Conservation (phyloP, 2,329 filamentous ascomycete species). For the Neocucurbitaria cava region DNA sequence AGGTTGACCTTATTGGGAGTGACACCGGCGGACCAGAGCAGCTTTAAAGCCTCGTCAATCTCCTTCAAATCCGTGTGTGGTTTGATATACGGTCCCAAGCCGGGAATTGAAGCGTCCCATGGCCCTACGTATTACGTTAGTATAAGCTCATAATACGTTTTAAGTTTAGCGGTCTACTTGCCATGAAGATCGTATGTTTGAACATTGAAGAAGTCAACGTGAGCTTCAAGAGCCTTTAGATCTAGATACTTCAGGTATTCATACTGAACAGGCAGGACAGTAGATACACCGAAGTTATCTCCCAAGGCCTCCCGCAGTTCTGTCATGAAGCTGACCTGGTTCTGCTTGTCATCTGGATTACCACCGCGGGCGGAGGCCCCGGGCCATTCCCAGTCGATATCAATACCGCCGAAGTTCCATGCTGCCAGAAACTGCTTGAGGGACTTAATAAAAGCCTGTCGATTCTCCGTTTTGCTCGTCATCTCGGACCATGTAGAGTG, state of each 20-base stretch:
- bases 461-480: slow-evolving; percentile 32
- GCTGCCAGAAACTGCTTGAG: slow-evolving; percentile 50
- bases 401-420: slow-evolving; percentile 54
- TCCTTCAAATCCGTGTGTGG: slow-evolving; percentile 59
- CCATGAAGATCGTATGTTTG: slow-evolving; percentile 59
- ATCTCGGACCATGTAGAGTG: slow-evolving; percentile 48
- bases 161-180: neutral
- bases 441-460: slow-evolving; percentile 47
- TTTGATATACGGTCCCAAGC: slow-evolving; percentile 42
- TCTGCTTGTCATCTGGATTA: slow-evolving; percentile 39
- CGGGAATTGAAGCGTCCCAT: slow-evolving; percentile 16
- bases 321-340: slow-evolving; percentile 27
- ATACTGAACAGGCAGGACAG: slow-evolving; percentile 35
- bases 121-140: neutral
- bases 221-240: slow-evolving; percentile 25
- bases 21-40: slow-evolving; percentile 57
- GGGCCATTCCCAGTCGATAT: slow-evolving; percentile 57
- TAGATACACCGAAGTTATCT: slow-evolving; percentile 26
- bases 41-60: slow-evolving; percentile 51
- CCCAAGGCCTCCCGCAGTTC: slow-evolving; percentile 30
- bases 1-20: slow-evolving; percentile 52
- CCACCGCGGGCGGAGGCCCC: slow-evolving; percentile 47
- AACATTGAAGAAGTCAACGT: slow-evolving; percentile 55
- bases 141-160: neutral
- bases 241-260: slow-evolving; percentile 38